Evolutionary conservation across 2,329 filamentous ascomycete genomes (phyloP).

Genomic region (Aspergillus japonicus): DNA sequence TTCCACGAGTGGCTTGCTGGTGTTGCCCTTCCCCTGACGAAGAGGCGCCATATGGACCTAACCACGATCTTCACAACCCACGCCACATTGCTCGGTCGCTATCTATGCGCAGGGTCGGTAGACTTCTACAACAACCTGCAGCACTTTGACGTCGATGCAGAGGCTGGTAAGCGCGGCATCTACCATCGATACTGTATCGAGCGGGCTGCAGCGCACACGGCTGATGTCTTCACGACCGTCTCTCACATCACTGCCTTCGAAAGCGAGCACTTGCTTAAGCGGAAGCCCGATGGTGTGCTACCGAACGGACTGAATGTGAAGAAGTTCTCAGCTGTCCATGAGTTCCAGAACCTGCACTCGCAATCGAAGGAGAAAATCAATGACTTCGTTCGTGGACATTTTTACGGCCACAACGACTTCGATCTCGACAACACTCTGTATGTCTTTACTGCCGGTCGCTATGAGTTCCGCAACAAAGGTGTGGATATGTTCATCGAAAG

Average conservation of each 20-base stretch:
- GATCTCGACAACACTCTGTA: slow-evolving; percentile 95
- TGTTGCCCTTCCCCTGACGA: slow-evolving; percentile 85
- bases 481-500: slow-evolving; percentile 99
- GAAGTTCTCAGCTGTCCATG: slow-evolving; percentile 97
- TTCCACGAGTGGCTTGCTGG: slow-evolving; percentile 99
- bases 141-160: slow-evolving; percentile 91
- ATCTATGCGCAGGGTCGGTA: slow-evolving; percentile 94
- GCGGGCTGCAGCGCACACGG: slow-evolving; percentile 83
- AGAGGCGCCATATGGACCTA: slow-evolving; percentile 91
- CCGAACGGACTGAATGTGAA: slow-evolving; percentile 97
- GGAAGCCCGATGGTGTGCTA: slow-evolving; percentile 93
- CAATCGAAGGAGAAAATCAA: slow-evolving; percentile 97
- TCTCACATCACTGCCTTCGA: slow-evolving; percentile 99
- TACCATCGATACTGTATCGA: slow-evolving; percentile 99
- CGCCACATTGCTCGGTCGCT: slow-evolving; percentile 89
- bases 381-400: slow-evolving; percentile 96
- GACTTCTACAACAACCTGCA: slow-evolving; percentile 99
- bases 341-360: slow-evolving; percentile 97
- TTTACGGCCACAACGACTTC: slow-evolving; percentile 97
- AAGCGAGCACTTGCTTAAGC: slow-evolving; percentile 94
- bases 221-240: slow-evolving; percentile 97
- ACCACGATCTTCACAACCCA: slow-evolving; percentile 99
- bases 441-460: slow-evolving; percentile 94
- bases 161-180: slow-evolving; percentile 96
- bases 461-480: slow-evolving; percentile 97